Evolutionary conservation across 73 alveolate species (phyloP).

Genomic region (Uronychia setigera): DNA sequence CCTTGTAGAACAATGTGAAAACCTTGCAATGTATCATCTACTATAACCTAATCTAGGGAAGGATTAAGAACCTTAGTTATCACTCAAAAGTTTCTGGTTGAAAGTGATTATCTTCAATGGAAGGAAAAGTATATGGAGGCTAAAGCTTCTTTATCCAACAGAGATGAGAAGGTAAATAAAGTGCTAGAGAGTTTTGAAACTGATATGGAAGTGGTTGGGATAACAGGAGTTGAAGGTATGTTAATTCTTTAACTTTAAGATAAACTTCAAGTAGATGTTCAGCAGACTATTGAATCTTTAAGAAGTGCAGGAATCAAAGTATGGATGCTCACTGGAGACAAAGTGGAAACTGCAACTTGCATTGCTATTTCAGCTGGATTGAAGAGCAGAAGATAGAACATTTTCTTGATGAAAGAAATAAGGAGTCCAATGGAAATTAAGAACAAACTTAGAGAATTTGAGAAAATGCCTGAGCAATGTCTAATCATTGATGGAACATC

Average conservation of each 20-base stretch:
- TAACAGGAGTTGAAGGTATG: constrained; percentile 92
- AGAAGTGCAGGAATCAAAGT: constrained; percentile 94
- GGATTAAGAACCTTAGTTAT: constrained; percentile 88
- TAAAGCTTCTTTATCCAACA: constrained; percentile 65
- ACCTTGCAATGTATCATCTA: constrained; percentile 52
- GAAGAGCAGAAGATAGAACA: constrained; percentile 77
- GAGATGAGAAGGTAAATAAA: constrained; percentile 72
- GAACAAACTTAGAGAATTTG: constrained; percentile 54
- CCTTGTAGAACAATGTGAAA: constrained; percentile 71
- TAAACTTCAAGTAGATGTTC: constrained; percentile 92
- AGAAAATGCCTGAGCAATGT: constrained; percentile 15
- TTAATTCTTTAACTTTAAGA: constrained; percentile 46
- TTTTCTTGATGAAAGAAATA: constrained; percentile 77
- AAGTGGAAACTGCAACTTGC: constrained; percentile 98
- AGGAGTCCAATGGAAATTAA: constrained; percentile 47
- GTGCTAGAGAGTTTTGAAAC: constrained; percentile 82
- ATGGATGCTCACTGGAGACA: constrained; percentile 99
- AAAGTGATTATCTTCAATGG: constrained; percentile 67
- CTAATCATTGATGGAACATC: constrained; percentile 56
- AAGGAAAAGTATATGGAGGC: constrained; percentile 72
- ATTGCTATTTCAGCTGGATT: constrained; percentile 96
- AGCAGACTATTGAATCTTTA: constrained; percentile 86
- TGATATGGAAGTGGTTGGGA: constrained; percentile 91
- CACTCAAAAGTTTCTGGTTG: constrained; percentile 62
- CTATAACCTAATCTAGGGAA: constrained; percentile 15